Conservation (phyloP, 2,329 filamentous ascomycete species). For the Cordyceps tenuipes region DNA sequence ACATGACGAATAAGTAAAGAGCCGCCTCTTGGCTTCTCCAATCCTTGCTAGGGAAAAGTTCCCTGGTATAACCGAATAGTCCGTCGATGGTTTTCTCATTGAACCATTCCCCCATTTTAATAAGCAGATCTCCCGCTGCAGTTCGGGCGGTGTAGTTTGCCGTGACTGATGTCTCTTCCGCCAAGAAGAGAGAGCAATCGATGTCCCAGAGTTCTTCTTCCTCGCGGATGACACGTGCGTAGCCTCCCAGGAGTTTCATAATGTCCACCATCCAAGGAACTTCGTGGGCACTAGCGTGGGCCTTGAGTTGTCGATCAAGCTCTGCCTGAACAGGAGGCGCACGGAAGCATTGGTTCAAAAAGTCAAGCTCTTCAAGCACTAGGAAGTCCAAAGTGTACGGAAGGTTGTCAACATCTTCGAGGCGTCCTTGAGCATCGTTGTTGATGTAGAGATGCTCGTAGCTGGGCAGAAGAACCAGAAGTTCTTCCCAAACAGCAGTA, state of each 20-base stretch:
- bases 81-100: slow-evolving; percentile 67
- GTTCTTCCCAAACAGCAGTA: slow-evolving; percentile 80
- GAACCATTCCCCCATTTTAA: slow-evolving; percentile 90
- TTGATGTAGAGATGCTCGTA: slow-evolving; percentile 82
- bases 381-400: slow-evolving; percentile 93
- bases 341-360: slow-evolving; percentile 83
- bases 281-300: slow-evolving; percentile 50
- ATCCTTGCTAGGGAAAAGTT: slow-evolving; percentile 54
- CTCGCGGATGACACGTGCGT: slow-evolving; percentile 83
- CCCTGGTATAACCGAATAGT: slow-evolving; percentile 67
- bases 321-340: slow-evolving; percentile 83
- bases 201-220: slow-evolving; percentile 96
- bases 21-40: slow-evolving; percentile 69
- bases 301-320: slow-evolving; percentile 68
- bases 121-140: slow-evolving; percentile 82
- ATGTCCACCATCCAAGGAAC: slow-evolving; percentile 81
- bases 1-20: slow-evolving; percentile 76
- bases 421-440: slow-evolving; percentile 73
- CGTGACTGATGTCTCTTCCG: slow-evolving; percentile 89
- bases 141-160: slow-evolving; percentile 94
- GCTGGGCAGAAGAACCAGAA: slow-evolving; percentile 60
- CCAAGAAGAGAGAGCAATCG: slow-evolving; percentile 89
- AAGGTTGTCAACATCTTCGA: slow-evolving; percentile 86
- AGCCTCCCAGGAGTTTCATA: slow-evolving; percentile 75
- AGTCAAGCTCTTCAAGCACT: slow-evolving; percentile 87